These are phyloP conservation scores for Solanum arcanum DNA, from an alignment of 257 asterid species.

Conservation along the genomic window DNA sequence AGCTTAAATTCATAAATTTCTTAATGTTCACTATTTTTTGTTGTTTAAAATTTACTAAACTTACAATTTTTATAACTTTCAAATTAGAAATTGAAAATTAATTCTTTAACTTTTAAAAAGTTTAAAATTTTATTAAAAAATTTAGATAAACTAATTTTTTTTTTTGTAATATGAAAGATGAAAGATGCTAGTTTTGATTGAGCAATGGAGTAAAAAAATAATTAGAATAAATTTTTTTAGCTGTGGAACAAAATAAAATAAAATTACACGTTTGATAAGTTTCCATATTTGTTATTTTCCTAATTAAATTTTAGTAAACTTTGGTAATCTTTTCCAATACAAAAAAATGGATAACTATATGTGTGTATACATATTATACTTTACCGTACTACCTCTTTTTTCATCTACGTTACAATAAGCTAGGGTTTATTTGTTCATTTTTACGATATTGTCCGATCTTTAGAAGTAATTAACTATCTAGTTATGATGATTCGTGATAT, in stretches of 20 bases:
- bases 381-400: background rate
- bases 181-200: no score
- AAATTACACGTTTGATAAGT: background rate
- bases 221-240: no score
- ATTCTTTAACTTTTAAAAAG: no score
- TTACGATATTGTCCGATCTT: background rate
- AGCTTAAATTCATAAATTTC: no score
- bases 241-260: background rate
- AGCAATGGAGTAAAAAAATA: no score
- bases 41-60: background rate
- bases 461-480: background rate
- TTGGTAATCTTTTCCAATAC: background rate
- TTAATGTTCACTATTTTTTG: no score
- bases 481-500: background rate
- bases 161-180: background rate
- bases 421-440: background rate
- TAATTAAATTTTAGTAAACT: background rate
- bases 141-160: no score
- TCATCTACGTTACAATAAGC: background rate
- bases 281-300: background rate
- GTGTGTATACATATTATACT: background rate
- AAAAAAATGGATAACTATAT: background rate
- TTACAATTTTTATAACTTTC: background rate
- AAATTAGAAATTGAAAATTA: no score
- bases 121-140: no score